These are phyloP conservation scores for Aurantiochytrium sp. DNA, from an alignment of 108 stramenopile genomes.

Conservation along the genomic window DNA sequence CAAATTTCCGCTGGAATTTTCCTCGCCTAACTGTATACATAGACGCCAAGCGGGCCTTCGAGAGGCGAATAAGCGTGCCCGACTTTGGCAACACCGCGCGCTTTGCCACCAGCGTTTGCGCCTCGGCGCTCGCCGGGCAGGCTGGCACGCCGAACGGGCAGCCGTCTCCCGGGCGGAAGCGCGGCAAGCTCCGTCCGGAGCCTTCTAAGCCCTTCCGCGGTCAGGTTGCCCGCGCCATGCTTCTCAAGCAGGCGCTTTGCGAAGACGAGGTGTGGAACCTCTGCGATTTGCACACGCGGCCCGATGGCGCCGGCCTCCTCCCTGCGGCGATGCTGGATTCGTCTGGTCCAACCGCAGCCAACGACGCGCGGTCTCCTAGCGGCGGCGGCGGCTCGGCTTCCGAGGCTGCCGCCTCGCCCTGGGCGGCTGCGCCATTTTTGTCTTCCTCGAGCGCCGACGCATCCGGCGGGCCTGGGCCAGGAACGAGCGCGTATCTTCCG, in stretches of 20 bases:
- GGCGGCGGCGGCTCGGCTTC: neutral
- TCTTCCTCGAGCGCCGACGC: too few relatives aligned
- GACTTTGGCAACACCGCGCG: neutral
- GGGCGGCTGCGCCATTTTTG: too few relatives aligned
- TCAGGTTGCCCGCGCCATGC: neutral
- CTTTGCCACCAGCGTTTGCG: neutral
- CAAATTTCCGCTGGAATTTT: too few relatives aligned
- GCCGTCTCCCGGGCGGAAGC: too few relatives aligned
- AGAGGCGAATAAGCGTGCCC: too few relatives aligned
- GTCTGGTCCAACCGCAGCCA: neutral
- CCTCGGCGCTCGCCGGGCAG: too few relatives aligned
- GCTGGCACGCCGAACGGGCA: neutral
- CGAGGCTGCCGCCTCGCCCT: too few relatives aligned
- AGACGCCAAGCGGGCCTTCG: too few relatives aligned
- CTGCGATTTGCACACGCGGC: constrained; percentile 12
- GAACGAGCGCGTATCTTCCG: too few relatives aligned
- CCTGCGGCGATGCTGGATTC: neutral
- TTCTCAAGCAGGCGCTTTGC: neutral
- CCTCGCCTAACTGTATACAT: too few relatives aligned
- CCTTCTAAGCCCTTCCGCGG: neutral
- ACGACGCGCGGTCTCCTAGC: neutral
- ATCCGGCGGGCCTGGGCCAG: too few relatives aligned
- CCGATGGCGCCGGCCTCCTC: neutral
- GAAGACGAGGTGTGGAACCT: neutral
- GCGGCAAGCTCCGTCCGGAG: neutral